Evolutionary conservation across 106 monocot genomes (phyloP).

Genomic region (Acanthochlamys bracteata): DNA sequence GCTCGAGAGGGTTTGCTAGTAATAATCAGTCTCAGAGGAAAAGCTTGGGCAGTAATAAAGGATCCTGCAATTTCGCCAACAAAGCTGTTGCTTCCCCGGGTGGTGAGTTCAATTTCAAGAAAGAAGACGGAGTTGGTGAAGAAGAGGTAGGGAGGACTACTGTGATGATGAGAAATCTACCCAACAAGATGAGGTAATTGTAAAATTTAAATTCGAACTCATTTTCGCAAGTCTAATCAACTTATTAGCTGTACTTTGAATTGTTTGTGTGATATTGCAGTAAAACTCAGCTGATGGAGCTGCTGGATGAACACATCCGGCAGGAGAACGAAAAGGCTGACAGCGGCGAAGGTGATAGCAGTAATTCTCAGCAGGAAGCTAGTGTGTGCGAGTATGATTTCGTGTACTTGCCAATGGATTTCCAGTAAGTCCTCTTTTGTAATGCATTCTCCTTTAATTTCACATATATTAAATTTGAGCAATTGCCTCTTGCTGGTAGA

Average conservation of each 20-base stretch:
- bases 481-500: not conserved
- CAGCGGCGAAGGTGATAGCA: not conserved
- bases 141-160: not conserved
- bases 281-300: constrained; percentile 1
- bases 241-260: not conserved
- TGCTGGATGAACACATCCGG: constrained; percentile 1
- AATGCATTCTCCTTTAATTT: not conserved
- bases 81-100: not conserved
- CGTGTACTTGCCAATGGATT: constrained; percentile 12
- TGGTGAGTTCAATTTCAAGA: not conserved
- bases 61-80: not conserved
- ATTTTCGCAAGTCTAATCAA: not conserved
- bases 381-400: constrained; percentile 8
- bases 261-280: not conserved
- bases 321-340: not conserved
- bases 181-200: constrained; percentile 7
- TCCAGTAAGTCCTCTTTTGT: not conserved
- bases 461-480: not conserved
- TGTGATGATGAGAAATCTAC: constrained; percentile 12
- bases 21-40: not conserved
- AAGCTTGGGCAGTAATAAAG: not conserved
- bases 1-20: not conserved
- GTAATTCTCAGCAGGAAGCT: not conserved
- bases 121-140: not conserved
- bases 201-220: not conserved